phyloP scores from a whole-genome alignment of 2,329 filamentous ascomycete species.

The Diaporthe batatas region DNA sequence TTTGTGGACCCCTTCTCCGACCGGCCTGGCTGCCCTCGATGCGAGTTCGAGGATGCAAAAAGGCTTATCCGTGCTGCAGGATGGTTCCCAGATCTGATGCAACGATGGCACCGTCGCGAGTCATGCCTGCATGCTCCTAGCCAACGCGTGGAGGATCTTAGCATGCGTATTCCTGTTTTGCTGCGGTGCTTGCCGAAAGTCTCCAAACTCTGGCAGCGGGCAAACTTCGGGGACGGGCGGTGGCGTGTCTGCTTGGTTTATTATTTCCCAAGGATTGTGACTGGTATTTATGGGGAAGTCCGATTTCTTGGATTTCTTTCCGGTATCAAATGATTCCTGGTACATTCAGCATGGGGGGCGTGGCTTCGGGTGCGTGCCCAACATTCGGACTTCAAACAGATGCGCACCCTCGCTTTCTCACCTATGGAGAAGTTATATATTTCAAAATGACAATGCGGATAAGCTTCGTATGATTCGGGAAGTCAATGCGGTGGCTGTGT shows the following conservation, averaged over 20 bases:
- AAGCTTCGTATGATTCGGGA: too few relatives aligned
- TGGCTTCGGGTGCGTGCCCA: too few relatives aligned
- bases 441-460: too few relatives aligned
- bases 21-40: neutral
- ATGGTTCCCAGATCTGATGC: neutral
- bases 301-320: too few relatives aligned
- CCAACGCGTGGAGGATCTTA: neutral
- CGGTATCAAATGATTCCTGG: neutral
- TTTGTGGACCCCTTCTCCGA: neutral
- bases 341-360: neutral
- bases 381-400: too few relatives aligned
- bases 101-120: neutral
- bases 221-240: neutral
- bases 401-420: too few relatives aligned
- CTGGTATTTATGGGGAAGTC: neutral
- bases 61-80: neutral
- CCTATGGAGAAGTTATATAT: too few relatives aligned
- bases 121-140: neutral
- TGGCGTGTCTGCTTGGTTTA: neutral
- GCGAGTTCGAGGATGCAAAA: neutral
- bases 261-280: neutral
- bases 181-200: slow-evolving; percentile 13
- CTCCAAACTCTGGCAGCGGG: neutral
- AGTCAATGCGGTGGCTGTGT: too few relatives aligned
- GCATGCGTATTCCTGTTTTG: neutral